Evolutionary conservation across 1,284 basidiomycete genomes (phyloP).

Genomic region (Ceratobasidium theobromae): DNA sequence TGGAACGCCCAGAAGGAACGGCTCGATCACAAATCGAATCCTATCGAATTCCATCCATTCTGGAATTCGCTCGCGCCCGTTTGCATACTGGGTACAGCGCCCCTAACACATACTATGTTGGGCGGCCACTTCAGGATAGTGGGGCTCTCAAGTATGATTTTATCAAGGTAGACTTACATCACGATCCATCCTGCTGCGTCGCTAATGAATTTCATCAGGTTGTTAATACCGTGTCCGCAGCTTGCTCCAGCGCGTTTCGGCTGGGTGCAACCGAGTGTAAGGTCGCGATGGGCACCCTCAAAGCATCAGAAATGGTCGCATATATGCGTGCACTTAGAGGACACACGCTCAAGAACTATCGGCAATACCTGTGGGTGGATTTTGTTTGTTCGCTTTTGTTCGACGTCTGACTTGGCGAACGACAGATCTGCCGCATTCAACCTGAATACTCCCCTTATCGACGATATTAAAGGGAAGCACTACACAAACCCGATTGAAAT

Average conservation of each 20-base stretch:
- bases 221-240: slow-evolving; percentile 1
- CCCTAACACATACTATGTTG: slow-evolving; percentile 4
- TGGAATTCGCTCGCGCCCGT: slow-evolving; percentile 5
- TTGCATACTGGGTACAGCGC: neutral
- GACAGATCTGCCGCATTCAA: slow-evolving; percentile 12
- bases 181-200: neutral
- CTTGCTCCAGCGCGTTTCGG: slow-evolving; percentile 8
- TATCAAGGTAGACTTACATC: slow-evolving; percentile 13
- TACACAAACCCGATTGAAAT: neutral
- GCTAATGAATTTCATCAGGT: neutral
- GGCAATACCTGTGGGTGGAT: slow-evolving; percentile 16
- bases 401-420: neutral
- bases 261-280: slow-evolving; percentile 10
- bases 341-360: slow-evolving; percentile 11
- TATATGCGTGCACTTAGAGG: slow-evolving; percentile 11
- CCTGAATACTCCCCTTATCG: slow-evolving; percentile 6
- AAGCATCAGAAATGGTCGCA: neutral
- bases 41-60: slow-evolving; percentile 14
- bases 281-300: slow-evolving; percentile 6
- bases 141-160: slow-evolving; percentile 1
- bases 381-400: neutral
- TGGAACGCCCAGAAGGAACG: neutral
- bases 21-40: slow-evolving; percentile 1
- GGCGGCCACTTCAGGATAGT: slow-evolving; percentile 2
- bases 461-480: neutral